Base-by-base conservation (phyloP, 169 alveolate genomes). In the Plasmodium chabaudi region DNA sequence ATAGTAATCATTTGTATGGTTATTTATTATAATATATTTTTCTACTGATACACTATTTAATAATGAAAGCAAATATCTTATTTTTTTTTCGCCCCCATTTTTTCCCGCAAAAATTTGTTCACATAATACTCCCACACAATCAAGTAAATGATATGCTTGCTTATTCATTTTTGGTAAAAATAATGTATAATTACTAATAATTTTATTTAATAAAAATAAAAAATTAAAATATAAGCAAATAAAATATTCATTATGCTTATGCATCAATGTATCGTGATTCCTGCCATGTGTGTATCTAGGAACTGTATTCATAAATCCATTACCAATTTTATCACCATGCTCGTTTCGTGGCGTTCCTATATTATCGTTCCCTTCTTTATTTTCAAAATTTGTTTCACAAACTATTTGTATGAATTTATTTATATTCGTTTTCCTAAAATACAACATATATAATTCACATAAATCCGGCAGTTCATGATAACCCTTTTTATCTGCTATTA, bases 91-190 rank as follows among this genome's bases (percentile, higher is more conserved):
- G 12, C 68, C 21, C 21, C 42, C 15, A 12, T 53, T 56, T 39
- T 67, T 21, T 13, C 64, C 82, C 47, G 67, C 90, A 56, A 82
- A 82, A 49, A 82, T 67, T 6, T 53, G 39, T 23, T 82, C 90
- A 82, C 90, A 82, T 21, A 82, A 7, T 56, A 65, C 6, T 55
- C 53, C 84, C 53, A 82, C 27, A 23, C 90, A 82, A 67, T 82
- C 71, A 15, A 82, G 47, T 56, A 82, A 47, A 39, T 42, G 56
- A 6, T 34, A n/a, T 55, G 56, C 21, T 42, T 61, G 67, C 47
- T 67, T 51, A 67, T 82, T 57, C 7, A 25, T 17, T 56, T 53
- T 39, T 44, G 90, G 72, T 71, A 67, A 25, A 17, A 67, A 82
- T 42, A 70, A 17, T 67, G 23, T 34, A 55, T 39, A 21, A 42